These are phyloP conservation scores for Phytopythium mirpurense DNA, from an alignment of 352 stramenopile genomes.

Conservation along the genomic window DNA sequence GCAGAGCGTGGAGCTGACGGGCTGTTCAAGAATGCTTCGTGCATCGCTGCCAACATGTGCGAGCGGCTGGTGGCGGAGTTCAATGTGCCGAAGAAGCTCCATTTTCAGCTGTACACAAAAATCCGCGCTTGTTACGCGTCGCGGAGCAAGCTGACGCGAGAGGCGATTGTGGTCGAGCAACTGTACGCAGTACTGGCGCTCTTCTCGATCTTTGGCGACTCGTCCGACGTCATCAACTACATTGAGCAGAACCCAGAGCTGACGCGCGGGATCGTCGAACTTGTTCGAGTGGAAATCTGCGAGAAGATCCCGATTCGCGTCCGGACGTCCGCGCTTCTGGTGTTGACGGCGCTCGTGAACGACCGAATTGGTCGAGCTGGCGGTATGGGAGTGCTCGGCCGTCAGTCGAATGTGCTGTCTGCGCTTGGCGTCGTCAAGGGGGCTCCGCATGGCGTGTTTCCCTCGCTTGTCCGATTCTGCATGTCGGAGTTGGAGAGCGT, in stretches of 20 bases:
- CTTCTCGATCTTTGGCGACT: conserved; percentile 74
- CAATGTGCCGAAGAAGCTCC: conserved; percentile 52
- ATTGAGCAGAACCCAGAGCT: conserved; percentile 77
- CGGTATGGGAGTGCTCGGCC: conserved; percentile 61
- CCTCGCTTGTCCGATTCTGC: conserved; percentile 75
- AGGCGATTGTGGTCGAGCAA: conserved; percentile 61
- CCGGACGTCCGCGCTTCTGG: conserved; percentile 54
- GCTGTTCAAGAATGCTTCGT: conserved; percentile 12
- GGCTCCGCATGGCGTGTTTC: conserved; percentile 72
- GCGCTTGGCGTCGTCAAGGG: conserved; percentile 76
- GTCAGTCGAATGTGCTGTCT: conserved; percentile 76
- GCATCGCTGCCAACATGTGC: conserved; percentile 35
- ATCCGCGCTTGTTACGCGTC: conserved; percentile 45
- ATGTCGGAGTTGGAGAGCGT: conserved; percentile 60
- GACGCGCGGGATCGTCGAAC: conserved; percentile 60
- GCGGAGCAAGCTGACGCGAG: conserved; percentile 21
- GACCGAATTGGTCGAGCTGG: conserved; percentile 61
- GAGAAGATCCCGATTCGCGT: conserved; percentile 55
- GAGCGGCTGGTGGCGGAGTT: conserved; percentile 49
- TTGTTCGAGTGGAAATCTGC: conserved; percentile 67
- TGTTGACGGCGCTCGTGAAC: conserved; percentile 75
- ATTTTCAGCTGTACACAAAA: conserved; percentile 69
- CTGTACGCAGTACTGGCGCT: conserved; percentile 64
- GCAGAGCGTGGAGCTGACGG: conserved; percentile 12
- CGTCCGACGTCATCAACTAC: conserved; percentile 71